Evolutionary conservation across 192 early-diverging fungal genomes (phyloP).

Genomic region (Backusella tarrabulga): DNA sequence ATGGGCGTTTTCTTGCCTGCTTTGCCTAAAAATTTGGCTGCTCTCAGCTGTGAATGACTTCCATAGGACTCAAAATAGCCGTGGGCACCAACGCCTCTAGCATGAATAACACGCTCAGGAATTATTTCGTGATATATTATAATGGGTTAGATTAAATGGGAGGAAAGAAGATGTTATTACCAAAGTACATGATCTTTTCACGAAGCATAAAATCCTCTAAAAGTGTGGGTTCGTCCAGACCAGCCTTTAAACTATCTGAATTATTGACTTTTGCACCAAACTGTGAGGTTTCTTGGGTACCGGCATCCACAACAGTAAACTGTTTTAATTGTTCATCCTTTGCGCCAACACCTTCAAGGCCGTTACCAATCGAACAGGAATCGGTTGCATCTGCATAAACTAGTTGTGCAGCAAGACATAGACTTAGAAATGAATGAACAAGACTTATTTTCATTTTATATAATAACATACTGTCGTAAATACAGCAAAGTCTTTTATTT

Average conservation of each 20-base stretch:
- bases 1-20: conserved; percentile 42
- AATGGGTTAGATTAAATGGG: no score
- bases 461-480: no score
- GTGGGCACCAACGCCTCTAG: conserved; percentile 42
- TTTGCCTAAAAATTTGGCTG: conserved; percentile 33
- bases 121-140: conserved; percentile 22
- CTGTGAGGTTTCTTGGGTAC: conserved; percentile 20
- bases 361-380: no score
- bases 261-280: conserved; percentile 28
- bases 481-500: no score
- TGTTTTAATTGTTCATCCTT: no score
- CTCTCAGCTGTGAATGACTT: conserved; percentile 34
- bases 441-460: no score
- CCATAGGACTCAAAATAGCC: conserved; percentile 36
- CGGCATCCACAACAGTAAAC: neutral
- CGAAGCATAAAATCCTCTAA: conserved; percentile 28
- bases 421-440: no score
- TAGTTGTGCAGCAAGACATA: no score
- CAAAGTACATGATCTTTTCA: conserved; percentile 27
- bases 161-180: neutral
- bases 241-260: conserved; percentile 26
- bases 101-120: conserved; percentile 44
- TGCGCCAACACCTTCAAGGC: no score
- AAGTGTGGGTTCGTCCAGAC: conserved; percentile 23
- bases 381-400: no score